Conservation (phyloP, 768 basidiomycete species). For the Mycena capillaripes region DNA sequence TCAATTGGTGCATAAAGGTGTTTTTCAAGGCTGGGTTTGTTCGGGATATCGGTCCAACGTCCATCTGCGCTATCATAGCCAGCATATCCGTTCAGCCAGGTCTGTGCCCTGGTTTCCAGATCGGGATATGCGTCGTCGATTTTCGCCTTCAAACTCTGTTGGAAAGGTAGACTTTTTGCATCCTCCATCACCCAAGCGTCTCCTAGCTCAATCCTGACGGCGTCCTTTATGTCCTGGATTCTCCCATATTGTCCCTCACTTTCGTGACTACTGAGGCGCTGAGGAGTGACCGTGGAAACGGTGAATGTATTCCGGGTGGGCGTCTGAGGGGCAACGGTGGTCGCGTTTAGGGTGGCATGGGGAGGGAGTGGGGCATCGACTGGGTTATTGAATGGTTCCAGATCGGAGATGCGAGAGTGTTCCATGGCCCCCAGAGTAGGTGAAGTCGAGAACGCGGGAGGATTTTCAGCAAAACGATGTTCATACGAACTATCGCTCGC, state of each 20-base stretch:
- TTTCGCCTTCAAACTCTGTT: neutral
- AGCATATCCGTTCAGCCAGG: neutral
- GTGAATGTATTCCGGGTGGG: neutral
- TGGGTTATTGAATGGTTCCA: too few species aligned
- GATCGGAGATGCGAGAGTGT: too few species aligned
- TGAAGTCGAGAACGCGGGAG: too few species aligned
- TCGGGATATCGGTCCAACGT: neutral
- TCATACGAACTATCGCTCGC: too few species aligned
- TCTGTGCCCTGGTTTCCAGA: neutral
- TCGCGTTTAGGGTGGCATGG: neutral
- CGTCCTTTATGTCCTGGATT: neutral
- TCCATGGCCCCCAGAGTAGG: too few species aligned
- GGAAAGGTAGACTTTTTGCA: neutral
- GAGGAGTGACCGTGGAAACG: neutral
- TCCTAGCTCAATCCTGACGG: neutral
- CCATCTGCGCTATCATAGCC: neutral
- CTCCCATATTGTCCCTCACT: neutral
- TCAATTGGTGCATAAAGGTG: constrained; percentile 1
- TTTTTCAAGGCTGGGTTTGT: neutral
- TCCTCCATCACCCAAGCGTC: constrained; percentile 2
- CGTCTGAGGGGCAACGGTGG: neutral
- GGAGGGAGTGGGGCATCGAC: too few species aligned
- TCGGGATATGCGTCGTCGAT: neutral
- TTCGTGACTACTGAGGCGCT: neutral
- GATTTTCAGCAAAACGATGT: too few species aligned